These are phyloP conservation scores for Xylogone sp. DNA, from an alignment of 2,329 filamentous ascomycete species.

Conservation along the genomic window DNA sequence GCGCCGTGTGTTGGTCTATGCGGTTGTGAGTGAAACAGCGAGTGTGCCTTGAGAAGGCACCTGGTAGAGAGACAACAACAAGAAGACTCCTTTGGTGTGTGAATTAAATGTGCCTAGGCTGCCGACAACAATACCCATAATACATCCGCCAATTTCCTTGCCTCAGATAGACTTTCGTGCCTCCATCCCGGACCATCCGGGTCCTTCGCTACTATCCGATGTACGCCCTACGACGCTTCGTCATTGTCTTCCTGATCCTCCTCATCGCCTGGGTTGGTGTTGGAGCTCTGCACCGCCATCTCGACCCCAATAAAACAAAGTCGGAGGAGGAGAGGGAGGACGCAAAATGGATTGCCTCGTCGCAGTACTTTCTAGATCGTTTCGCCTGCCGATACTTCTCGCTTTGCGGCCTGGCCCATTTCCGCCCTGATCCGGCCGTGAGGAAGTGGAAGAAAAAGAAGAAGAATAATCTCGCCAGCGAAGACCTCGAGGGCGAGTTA, in stretches of 20 bases:
- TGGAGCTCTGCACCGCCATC: slow-evolving; percentile 47
- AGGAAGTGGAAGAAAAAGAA: slow-evolving; percentile 16
- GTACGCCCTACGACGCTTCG: slow-evolving; percentile 15
- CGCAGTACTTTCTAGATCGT: slow-evolving; percentile 69
- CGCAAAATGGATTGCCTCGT: slow-evolving; percentile 64
- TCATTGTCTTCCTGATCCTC: slow-evolving; percentile 34
- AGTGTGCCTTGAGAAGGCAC: background rate
- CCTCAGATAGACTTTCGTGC: too few relatives aligned
- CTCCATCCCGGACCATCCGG: too few relatives aligned
- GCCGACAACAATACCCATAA: too few relatives aligned
- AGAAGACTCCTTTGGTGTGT: background rate
- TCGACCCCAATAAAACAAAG: slow-evolving; percentile 59
- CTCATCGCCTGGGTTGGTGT: slow-evolving; percentile 41
- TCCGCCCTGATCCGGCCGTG: slow-evolving; percentile 53
- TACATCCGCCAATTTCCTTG: too few relatives aligned
- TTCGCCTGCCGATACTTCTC: slow-evolving; percentile 76
- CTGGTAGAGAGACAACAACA: background rate
- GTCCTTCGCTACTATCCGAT: background rate
- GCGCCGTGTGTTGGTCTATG: background rate
- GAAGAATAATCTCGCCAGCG: background rate
- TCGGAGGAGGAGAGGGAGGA: slow-evolving; percentile 58
- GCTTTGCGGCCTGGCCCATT: slow-evolving; percentile 73
- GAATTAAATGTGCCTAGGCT: too few relatives aligned
- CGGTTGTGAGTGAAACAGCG: background rate
- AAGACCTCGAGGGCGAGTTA: slow-evolving; percentile 3